Percentiles rank a stretch among this genome's conserved stretches.
phyloP scores from a whole-genome alignment of 208 protist species.

The Crithidia fasciculata region DNA sequence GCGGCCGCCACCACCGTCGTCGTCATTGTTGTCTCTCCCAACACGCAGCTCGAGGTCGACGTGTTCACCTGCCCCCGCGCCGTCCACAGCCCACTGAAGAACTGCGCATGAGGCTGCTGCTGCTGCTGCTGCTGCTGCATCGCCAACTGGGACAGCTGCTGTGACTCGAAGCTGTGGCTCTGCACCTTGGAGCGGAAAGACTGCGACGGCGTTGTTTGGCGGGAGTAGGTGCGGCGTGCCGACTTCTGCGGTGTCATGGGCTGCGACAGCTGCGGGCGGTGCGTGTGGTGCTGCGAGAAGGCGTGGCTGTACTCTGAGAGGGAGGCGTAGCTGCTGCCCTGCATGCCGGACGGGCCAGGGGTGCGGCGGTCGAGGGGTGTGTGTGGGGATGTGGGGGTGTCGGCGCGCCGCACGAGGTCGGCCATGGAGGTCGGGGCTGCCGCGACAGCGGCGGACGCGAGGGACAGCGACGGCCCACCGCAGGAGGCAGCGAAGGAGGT shows the following conservation, averaged over 20 bases:
- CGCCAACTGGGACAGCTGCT: constrained; percentile 1
- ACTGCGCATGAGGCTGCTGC: constrained; percentile 8
- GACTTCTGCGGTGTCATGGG: constrained; percentile 61
- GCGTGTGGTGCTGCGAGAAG: constrained; percentile 16
- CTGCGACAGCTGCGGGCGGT: constrained; percentile 28
- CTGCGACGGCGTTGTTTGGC: constrained; percentile 31
- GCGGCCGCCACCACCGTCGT: no score
- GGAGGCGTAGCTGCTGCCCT: constrained; percentile 13
- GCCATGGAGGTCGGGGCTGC: not conserved
- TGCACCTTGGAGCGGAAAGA: constrained; percentile 36
- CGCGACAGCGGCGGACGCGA: not conserved
- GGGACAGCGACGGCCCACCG: not conserved
- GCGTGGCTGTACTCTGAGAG: constrained; percentile 18
- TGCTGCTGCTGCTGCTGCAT: constrained; percentile 7
- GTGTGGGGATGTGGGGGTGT: constrained; percentile 30
- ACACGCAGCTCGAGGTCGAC: not conserved
- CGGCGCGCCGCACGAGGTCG: not conserved
- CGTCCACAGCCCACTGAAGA: constrained; percentile 13
- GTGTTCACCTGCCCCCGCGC: constrained; percentile 1
- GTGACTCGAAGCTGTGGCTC: constrained; percentile 35
- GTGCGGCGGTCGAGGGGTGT: constrained; percentile 45
- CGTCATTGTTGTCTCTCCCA: constrained; percentile 1
- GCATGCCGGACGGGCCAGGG: constrained; percentile 3
- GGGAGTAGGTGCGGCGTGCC: constrained; percentile 23
- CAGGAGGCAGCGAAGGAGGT: not conserved